A percentile compares a stretch with the other conserved stretches of the same genome.
Conservation (phyloP, 805 yeast genomes). For the Lipomyces sp. region DNA sequence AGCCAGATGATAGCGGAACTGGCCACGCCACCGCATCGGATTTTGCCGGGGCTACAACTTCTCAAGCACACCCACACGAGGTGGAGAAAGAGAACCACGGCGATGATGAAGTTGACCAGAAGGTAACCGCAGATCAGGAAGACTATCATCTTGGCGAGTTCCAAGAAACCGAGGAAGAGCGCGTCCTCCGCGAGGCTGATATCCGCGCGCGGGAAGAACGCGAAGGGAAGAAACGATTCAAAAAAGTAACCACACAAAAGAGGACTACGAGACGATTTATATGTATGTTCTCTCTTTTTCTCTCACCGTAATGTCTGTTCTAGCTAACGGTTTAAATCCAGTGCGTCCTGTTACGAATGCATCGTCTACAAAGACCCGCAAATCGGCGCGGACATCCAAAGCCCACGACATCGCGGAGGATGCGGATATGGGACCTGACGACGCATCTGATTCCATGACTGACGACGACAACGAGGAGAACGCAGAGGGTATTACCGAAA, state of each 20-base stretch:
- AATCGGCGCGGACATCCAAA: no score
- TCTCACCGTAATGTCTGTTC: not conserved
- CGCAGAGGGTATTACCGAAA: not conserved
- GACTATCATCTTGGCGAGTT: slow-evolving; percentile 23
- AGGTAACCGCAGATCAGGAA: not conserved
- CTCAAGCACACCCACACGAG: no score
- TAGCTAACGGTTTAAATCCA: not conserved
- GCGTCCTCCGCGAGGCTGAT: slow-evolving; percentile 1
- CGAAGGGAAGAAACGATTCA: not conserved
- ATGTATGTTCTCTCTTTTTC: not conserved
- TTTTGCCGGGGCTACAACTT: no score
- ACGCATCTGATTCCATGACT: not conserved
- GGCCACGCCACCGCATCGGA: no score
- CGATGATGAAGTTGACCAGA: not conserved
- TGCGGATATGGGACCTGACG: not conserved
- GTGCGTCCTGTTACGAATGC: slow-evolving; percentile 1
- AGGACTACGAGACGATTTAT: slow-evolving; percentile 16
- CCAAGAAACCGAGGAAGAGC: slow-evolving; percentile 13
- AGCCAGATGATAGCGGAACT: no score
- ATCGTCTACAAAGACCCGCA: no score
- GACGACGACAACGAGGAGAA: not conserved
- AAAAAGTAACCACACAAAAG: slow-evolving; percentile 16
- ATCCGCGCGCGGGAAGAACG: slow-evolving; percentile 1
- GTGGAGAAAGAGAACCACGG: not conserved
- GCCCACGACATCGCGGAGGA: not conserved